Evolutionary conservation across 306 rosid genomes (phyloP), one percentile per base, ranked within the genome.

Genomic region (Potentilla sterilis): DNA sequence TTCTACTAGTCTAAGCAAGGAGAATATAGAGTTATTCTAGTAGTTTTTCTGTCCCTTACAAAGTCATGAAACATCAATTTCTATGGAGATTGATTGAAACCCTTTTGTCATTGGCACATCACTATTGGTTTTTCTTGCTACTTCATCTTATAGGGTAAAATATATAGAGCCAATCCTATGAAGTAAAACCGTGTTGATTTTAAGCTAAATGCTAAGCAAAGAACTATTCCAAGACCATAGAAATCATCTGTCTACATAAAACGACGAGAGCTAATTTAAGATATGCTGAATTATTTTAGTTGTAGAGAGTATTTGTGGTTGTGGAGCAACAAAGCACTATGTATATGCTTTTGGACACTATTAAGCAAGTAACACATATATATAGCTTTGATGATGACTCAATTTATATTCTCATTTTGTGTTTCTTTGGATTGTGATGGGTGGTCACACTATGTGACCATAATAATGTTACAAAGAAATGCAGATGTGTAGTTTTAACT

Each of bases 151-250:
- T 18, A n/a, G 28, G 12, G 9, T 59, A 24, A 59, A 11, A 14
- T 34, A 28, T 61, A 32, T 28, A 47, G 1, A 49, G 58, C 10
- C 19, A 58, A 54, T 65, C 18, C 14, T 5, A 40, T 21, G 63
- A 16, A 32, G 42, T 21, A 13, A 19, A 16, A 41, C 24, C 21
- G 43, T 14, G 13, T 72, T 68, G 69, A 16, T 67, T 74, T 74
- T 14, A 24, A 74, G 76, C 75, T 47, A 37, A 69, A 61, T 19
- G 72, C 32, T 78, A 69, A 61, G 51, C 19, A 52, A 16, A 67
- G 18, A 34, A 40, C n/a, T 12, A 32, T 55, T 67, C 61, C 48
- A 14, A 57, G 58, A n/a, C 34, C 69, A 40, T 63, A 22, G 38
- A 19, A 58, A 52, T 61, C 76, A 59, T 69, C 34, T 49, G 62